A percentile compares a stretch with the other conserved stretches of the same genome.
These are phyloP conservation scores for Nannochloropsis gaditana DNA, from an alignment of 108 stramenopile genomes.

Conservation along the genomic window DNA sequence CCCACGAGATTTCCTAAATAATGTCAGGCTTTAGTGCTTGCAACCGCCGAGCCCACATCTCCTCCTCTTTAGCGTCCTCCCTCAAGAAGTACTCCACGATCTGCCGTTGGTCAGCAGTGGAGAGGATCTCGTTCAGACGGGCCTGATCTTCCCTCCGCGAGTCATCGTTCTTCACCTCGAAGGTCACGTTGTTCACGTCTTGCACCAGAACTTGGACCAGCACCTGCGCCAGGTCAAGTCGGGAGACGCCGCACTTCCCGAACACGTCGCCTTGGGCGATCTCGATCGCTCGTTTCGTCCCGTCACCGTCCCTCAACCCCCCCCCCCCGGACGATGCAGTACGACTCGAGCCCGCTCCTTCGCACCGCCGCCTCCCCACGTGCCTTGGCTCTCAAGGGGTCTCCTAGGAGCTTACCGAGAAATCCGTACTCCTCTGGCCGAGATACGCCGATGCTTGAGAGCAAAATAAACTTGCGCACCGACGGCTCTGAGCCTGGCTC, in stretches of 20 bases:
- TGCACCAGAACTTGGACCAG: neutral
- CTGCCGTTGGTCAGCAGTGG: neutral
- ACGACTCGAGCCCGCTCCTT: neutral
- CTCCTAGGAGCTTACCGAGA: neutral
- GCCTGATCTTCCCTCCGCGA: neutral
- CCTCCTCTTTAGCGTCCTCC: conserved; percentile 11
- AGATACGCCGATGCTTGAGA: neutral
- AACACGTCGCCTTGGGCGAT: neutral
- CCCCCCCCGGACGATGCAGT: neutral
- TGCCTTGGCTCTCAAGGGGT: neutral
- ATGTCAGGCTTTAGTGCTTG: neutral
- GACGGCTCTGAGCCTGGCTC: neutral
- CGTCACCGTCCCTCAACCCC: neutral
- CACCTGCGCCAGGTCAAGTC: neutral
- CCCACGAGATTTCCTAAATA: neutral
- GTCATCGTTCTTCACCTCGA: conserved; percentile 16
- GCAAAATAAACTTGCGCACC: conserved; percentile 9
- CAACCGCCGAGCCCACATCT: neutral
- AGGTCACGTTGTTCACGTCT: conserved; percentile 17
- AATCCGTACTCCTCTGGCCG: neutral
- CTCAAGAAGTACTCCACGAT: neutral
- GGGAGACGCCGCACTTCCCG: neutral
- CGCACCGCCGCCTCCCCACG: neutral
- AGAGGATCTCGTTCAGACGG: neutral
- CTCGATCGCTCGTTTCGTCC: conserved; percentile 1